phyloP scores from a whole-genome alignment of 495 filamentous ascomycete species.

The Mytilinidion resinicola region DNA sequence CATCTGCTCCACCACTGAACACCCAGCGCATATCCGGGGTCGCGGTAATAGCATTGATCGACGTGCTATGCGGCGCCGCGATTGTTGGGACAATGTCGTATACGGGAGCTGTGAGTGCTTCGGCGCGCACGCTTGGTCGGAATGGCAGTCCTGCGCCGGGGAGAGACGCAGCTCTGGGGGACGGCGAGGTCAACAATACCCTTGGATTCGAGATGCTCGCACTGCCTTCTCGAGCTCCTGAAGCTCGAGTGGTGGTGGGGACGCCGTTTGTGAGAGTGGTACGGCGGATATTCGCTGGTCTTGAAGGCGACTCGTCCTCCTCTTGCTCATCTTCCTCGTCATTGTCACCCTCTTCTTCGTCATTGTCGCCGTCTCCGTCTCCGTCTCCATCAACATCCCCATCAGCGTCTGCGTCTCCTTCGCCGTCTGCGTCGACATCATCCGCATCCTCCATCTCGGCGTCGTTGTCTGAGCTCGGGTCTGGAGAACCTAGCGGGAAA shows the following conservation, averaged over 20 bases:
- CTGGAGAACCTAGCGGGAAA: constrained; percentile 16
- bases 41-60: constrained; percentile 84
- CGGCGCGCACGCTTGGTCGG: constrained; percentile 67
- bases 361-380: constrained; percentile 58
- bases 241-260: constrained; percentile 28
- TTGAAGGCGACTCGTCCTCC: constrained; percentile 39
- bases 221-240: constrained; percentile 16
- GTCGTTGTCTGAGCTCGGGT: constrained; percentile 37
- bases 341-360: constrained; percentile 55
- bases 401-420: constrained; percentile 37
- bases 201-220: constrained; percentile 15
- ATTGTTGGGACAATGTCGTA: constrained; percentile 98
- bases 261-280: constrained; percentile 32
- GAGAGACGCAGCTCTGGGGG: constrained; percentile 45
- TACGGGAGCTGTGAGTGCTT: constrained; percentile 70
- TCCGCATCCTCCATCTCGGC: constrained; percentile 47
- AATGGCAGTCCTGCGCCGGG: constrained; percentile 38
- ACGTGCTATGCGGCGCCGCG: constrained; percentile 90
- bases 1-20: constrained; percentile 87
- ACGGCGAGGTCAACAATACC: constrained; percentile 31
- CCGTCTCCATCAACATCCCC: constrained; percentile 51
- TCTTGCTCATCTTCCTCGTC: constrained; percentile 57
- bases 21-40: constrained; percentile 96
- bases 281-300: constrained; percentile 36
- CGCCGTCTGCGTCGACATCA: constrained; percentile 42